Evolutionary conservation across 148 eudicot species (phyloP), one percentile per base, ranked within the genome.

Genomic region (Arctostaphylos glauca): DNA sequence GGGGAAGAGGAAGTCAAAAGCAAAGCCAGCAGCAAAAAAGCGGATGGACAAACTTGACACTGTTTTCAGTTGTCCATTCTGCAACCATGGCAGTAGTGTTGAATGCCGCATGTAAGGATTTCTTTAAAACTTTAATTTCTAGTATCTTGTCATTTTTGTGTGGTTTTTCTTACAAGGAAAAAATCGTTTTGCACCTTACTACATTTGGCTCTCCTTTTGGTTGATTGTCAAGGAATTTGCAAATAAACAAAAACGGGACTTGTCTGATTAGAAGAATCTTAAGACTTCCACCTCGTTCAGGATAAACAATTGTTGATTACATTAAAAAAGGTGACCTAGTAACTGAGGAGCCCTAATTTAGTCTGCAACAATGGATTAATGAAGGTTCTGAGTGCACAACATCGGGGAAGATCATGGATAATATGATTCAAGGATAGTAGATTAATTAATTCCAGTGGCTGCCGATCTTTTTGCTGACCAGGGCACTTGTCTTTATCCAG

Each of bases 1-100:
- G 98, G 98, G 95, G 73, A 95, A 93, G 86, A 93, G 95, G 86
- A 95, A 95, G 91, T 92, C 97, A 55, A 93, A 93, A 81, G 92
- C 98, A 5, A 95, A 95, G 94, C 97, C 97, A 52, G 75, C 94
- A 15, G 85, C 98, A 55, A 95, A 88, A 93, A 95, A 95, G 90
- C 80, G 93, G 72, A 91, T 90, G 90, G 94, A 92, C 87, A 93
- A 93, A 86, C 97, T 95, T 66, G 98, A 92, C 83, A 93, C 97
- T 71, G 95, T 95, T 77, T 95, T 95, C 76, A 88, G 94, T 70
- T 95, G 98, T 71, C 98, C 97, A 41, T 95, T 95, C 90, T 95
- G 98, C 70, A 95, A 95, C 83, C 97, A 95, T 82, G 95, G 95
- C 55, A 89, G 87, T 55, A 89, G 98, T 83, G 98, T 95, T 55